Base-by-base conservation (phyloP, 2,329 filamentous ascomycete species). In the Myriosclerotinia curreyana region DNA sequence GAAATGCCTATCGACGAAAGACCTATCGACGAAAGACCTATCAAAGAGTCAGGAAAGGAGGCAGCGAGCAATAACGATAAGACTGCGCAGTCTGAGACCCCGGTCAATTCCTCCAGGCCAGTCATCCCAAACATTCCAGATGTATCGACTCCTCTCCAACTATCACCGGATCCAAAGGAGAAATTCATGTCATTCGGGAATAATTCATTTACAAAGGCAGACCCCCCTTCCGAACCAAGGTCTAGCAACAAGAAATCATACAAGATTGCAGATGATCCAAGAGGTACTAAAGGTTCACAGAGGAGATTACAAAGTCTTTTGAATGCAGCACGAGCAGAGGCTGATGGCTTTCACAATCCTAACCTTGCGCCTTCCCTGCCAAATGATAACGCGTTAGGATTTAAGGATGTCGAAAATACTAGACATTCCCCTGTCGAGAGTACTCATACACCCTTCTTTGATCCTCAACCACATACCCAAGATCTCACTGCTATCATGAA, bases 191-290 rank as follows among this genome's bases (percentile, higher is more conserved):
- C 42, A n/a, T 3, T 17, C 6, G 14, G 42, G 11, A 25, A 36
- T 15, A n/a, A 15, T 34, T 49, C 25, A 14, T 36, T 38, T 22
- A 38, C 55, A 20, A 36, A 20, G n/a, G 31, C 44, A 48, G 31
- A 15, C 9, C 31, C 31, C 25, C 48, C 55, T 12, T 36, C 55
- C 48, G 55, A 59, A 42, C 42, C 42, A 46, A 48, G 14, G 5
- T 48, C 55, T 20, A 31, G 55, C 6, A 59, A 49, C 5, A 59
- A 48, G 31, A 59, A 49, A 31, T 59, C 55, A 12, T 59, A 59
- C 31, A 59, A 59, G 55, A 59, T 59, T 59, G 55, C 55, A 9
- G 55, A 59, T 25, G 42, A 59, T 17, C 55, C 55, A 48, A 42
- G 55, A 17, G 55, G 42, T 12, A 59, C 42, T 15, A 31, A 59